Conservation (phyloP, 2,329 filamentous ascomycete genomes). For the Fusarium verrucosum region DNA sequence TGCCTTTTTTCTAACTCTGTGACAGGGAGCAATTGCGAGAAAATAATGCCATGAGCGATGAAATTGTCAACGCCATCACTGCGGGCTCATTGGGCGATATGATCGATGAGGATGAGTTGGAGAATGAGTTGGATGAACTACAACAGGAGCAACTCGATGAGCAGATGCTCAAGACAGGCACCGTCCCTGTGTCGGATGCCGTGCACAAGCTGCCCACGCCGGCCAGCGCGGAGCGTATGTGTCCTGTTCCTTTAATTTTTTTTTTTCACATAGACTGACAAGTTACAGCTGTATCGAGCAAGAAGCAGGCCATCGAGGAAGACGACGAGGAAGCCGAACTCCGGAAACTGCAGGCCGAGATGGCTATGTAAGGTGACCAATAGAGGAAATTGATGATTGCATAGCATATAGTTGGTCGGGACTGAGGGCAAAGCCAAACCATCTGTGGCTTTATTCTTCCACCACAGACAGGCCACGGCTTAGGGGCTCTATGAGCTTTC, state of each 20-base stretch:
- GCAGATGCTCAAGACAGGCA: slow-evolving; percentile 90
- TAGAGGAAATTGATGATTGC: slow-evolving; percentile 30
- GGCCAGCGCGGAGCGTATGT: slow-evolving; percentile 79
- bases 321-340: slow-evolving; percentile 97
- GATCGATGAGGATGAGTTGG: slow-evolving; percentile 86
- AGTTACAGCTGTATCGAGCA: slow-evolving; percentile 46
- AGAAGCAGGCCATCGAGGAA: slow-evolving; percentile 67
- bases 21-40: slow-evolving; percentile 87
- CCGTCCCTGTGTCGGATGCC: slow-evolving; percentile 81
- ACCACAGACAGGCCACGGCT: slow-evolving; percentile 31
- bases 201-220: slow-evolving; percentile 80
- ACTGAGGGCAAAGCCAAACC: slow-evolving; percentile 18
- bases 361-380: slow-evolving; percentile 78
- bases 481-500: slow-evolving; percentile 20
- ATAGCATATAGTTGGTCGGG: slow-evolving; percentile 41
- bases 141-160: slow-evolving; percentile 94
- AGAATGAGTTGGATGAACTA: slow-evolving; percentile 83
- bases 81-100: slow-evolving; percentile 71
- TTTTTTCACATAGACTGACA: slow-evolving; percentile 22
- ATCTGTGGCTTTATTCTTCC: slow-evolving; percentile 15
- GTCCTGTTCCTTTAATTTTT: background rate
- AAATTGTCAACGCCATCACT: slow-evolving; percentile 89
- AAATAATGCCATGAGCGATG: slow-evolving; percentile 91
- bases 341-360: slow-evolving; percentile 91
- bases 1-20: slow-evolving; percentile 46